Evolutionary conservation across 331 rosid species (phyloP), one percentile per base, ranked within the genome.

Genomic region (Phaseolus coccineus): DNA sequence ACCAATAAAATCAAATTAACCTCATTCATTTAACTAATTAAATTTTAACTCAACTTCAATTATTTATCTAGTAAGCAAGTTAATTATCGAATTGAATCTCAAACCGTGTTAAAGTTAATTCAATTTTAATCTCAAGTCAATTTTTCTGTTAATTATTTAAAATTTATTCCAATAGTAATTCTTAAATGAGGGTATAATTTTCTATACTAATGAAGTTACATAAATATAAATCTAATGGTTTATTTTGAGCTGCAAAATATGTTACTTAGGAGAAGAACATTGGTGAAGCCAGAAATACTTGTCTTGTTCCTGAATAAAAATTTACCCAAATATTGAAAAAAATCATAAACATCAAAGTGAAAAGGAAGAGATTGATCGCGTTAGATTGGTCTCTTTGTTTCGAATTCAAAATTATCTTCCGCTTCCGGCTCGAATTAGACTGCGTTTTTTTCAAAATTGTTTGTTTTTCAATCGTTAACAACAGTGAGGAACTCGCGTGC

Each of bases 311-410:
- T 16, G 71, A 76, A 25, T 70, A 35, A 12, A 81, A 53, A 39
- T 31, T 77, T 24, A 9, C 42, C 80, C 85, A 84, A 1, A 59
- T 14, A 47, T 74, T 24, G 70, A 52, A 57, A 15, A 14, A 40
- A 78, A 56, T 86, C 75, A 19, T 63, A 15, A 12, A 71, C 3
- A 75, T 80, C 28, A 1, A 51, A 33, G 65, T 19, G 25, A 63
- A 46, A 73, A 48, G 73, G 3, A 40, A 67, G 80, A 69, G 82
- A 80, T 73, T 85, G 84, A 88, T 88, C 87, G 70, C 71, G 69
- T 50, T 63, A 47, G 67, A 24, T 69, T 78, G n/a, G 57, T 53
- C 44, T 48, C 63, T n/a, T 46, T 3, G 7, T 80, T 83, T 55
- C 52, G 22, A 83, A 83, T 85, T 88, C 88, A 71, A 71, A 76